Conservation (phyloP, 2,329 filamentous ascomycete species). For the Sporothrix mexicana region DNA sequence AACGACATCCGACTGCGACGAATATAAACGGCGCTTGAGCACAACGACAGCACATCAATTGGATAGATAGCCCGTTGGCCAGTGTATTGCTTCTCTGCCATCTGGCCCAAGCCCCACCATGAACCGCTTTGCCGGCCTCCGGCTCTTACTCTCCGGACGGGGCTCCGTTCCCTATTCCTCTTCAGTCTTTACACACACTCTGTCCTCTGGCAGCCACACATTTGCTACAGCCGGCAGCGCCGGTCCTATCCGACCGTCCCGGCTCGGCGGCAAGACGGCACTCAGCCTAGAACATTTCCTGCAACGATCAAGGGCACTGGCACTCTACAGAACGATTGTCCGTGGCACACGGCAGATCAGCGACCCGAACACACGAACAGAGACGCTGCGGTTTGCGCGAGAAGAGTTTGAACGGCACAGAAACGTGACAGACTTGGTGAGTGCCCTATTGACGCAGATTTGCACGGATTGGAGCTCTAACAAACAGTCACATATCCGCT, state of each 20-base stretch:
- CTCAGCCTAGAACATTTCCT: constrained; percentile 68
- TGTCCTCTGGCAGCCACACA: constrained; percentile 32
- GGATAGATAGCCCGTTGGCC: not conserved
- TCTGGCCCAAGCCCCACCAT: constrained; percentile 5
- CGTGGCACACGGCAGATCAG: constrained; percentile 59
- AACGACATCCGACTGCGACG: not conserved
- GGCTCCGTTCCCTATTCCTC: not conserved
- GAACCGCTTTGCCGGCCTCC: constrained; percentile 9
- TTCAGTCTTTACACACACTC: not conserved
- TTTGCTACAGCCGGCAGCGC: constrained; percentile 45
- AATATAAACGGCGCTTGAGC: not conserved
- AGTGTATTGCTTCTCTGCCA: not conserved
- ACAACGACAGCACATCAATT: not conserved
- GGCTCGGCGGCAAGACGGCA: constrained; percentile 48
- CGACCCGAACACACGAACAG: constrained; percentile 58
- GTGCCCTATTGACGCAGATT: too few species aligned
- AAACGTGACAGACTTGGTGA: constrained; percentile 61
- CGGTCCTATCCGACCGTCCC: constrained; percentile 42
- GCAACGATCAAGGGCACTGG: constrained; percentile 59
- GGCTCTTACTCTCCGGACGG: not conserved
- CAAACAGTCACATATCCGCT: constrained; percentile 62
- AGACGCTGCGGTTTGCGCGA: constrained; percentile 62
- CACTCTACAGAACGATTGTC: constrained; percentile 64
- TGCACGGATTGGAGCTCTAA: too few species aligned
- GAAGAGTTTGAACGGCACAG: constrained; percentile 67